Percentiles rank a stretch among this genome's conserved stretches.
Evolutionary conservation across 768 basidiomycete genomes (phyloP).

Genomic region (Mycena crocata): DNA sequence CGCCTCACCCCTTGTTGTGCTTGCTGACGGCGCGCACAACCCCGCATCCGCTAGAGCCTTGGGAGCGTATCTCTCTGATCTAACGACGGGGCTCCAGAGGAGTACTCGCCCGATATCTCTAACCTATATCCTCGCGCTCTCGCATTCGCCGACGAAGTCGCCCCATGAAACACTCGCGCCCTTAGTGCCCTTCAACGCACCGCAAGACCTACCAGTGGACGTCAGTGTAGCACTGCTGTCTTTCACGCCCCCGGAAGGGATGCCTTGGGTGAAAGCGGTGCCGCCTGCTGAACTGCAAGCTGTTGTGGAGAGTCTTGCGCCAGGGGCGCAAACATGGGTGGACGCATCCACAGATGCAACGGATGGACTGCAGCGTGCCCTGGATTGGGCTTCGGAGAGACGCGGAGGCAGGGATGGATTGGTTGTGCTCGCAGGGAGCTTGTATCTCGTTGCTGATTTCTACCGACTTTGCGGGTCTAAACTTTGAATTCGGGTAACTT

Average conservation of each 20-base stretch:
- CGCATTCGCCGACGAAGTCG: conserved; percentile 88
- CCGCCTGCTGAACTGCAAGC: conserved; percentile 60
- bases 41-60: conserved; percentile 78
- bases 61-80: conserved; percentile 68
- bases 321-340: conserved; percentile 60
- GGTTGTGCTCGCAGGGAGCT: conserved; percentile 86
- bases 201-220: conserved; percentile 40
- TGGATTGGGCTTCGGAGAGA: conserved; percentile 65
- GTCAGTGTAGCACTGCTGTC: conserved; percentile 63
- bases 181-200: conserved; percentile 61
- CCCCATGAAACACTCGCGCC: conserved; percentile 77
- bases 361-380: conserved; percentile 46
- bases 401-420: conserved; percentile 52
- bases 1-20: conserved; percentile 51
- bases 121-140: conserved; percentile 85
- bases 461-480: conserved; percentile 62
- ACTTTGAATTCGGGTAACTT: background rate
- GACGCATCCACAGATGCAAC: conserved; percentile 47
- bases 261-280: conserved; percentile 92
- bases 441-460: conserved; percentile 95
- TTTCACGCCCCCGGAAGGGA: conserved; percentile 86
- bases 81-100: conserved; percentile 26
- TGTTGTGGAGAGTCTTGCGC: conserved; percentile 56
- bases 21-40: conserved; percentile 97
- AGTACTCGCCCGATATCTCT: conserved; percentile 48